phyloP scores from a whole-genome alignment of 169 alveolate genomes.

The Plasmodium blacklocki region DNA sequence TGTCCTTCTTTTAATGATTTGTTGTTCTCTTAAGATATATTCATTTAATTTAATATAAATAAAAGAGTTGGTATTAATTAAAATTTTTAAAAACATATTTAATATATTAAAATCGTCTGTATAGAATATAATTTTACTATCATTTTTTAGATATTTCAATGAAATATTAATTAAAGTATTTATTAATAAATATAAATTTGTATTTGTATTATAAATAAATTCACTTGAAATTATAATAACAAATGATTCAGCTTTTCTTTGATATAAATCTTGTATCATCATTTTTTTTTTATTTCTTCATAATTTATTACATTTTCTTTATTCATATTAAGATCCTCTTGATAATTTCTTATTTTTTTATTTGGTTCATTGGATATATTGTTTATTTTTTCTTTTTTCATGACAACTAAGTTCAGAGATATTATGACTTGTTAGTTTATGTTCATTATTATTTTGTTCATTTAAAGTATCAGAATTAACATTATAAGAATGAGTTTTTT shows the following conservation, averaged over 20 bases:
- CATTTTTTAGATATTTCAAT: slow-evolving; percentile 53
- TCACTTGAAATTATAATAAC: slow-evolving; percentile 56
- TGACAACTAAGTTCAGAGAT: neutral
- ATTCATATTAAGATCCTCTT: neutral
- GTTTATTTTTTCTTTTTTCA: neutral
- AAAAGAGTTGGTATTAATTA: slow-evolving; percentile 30
- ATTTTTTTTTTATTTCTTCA: slow-evolving; percentile 6
- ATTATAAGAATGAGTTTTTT: too few species aligned
- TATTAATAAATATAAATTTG: slow-evolving; percentile 26
- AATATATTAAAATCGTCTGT: slow-evolving; percentile 52
- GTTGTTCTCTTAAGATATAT: slow-evolving; percentile 53
- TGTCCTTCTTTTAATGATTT: slow-evolving; percentile 53
- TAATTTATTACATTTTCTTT: neutral
- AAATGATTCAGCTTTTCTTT: slow-evolving; percentile 54
- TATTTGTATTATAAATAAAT: slow-evolving; percentile 41
- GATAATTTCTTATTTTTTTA: slow-evolving; percentile 4
- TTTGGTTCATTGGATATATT: too few species aligned
- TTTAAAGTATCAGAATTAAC: neutral
- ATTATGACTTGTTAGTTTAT: neutral
- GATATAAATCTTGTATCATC: slow-evolving; percentile 24
- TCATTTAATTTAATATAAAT: slow-evolving; percentile 56
- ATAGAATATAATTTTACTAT: slow-evolving; percentile 55
- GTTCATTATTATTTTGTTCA: neutral
- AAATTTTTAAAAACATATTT: slow-evolving; percentile 21
- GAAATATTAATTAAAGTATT: slow-evolving; percentile 30